A percentile compares a stretch with the other conserved stretches of the same genome.
Conservation (phyloP, 495 filamentous ascomycete species). For the Daldinia childiae region DNA sequence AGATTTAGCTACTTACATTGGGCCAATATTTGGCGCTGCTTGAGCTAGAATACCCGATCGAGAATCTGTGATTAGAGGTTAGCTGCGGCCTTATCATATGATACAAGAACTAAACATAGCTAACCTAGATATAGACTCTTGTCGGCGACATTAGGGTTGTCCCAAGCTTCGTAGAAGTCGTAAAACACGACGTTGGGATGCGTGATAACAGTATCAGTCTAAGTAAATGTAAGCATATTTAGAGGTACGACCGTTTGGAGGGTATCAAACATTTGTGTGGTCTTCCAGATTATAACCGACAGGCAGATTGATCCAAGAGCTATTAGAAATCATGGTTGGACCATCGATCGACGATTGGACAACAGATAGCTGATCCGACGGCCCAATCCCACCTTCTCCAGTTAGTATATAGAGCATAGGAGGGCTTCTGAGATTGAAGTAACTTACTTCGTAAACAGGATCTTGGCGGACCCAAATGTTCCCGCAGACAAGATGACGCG, state of each 20-base stretch:
- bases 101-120: conserved; percentile 26
- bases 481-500: conserved; percentile 75
- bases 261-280: conserved; percentile 63
- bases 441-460: conserved; percentile 44
- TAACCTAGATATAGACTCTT: conserved; percentile 48
- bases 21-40: conserved; percentile 73
- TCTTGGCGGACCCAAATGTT: conserved; percentile 69
- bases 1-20: conserved; percentile 56
- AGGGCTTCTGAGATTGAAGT: background rate
- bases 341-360: conserved; percentile 62
- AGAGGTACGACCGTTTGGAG: background rate
- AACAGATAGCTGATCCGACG: conserved; percentile 63
- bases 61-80: conserved; percentile 48
- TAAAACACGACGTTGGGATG: conserved; percentile 69
- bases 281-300: conserved; percentile 77
- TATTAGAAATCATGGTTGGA: conserved; percentile 58
- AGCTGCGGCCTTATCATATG: conserved; percentile 31
- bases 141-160: conserved; percentile 52
- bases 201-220: conserved; percentile 67
- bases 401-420: conserved; percentile 1
- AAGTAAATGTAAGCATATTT: background rate
- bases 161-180: conserved; percentile 71
- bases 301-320: conserved; percentile 73
- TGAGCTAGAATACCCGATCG: conserved; percentile 72
- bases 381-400: conserved; percentile 66